Conservation (phyloP, 2,329 filamentous ascomycete species). For the Penicillium nordicum region DNA sequence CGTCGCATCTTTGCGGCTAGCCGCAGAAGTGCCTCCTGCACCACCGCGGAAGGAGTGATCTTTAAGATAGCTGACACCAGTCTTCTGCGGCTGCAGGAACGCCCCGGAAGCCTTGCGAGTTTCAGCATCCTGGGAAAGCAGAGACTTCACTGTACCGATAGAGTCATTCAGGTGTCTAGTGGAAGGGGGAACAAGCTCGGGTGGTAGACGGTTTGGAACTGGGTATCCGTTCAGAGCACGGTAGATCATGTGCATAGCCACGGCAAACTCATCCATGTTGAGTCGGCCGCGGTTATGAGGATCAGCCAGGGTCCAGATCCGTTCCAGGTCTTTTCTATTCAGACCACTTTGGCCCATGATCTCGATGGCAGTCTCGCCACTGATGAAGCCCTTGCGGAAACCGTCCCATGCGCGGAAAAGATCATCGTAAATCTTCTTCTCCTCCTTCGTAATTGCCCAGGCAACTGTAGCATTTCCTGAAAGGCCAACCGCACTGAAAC, state of each 20-base stretch:
- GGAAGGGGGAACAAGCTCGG: conserved; percentile 90
- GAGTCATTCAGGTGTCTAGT: conserved; percentile 90
- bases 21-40: conserved; percentile 54
- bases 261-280: conserved; percentile 94
- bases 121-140: conserved; percentile 87
- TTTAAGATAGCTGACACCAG: conserved; percentile 97
- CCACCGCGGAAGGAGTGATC: conserved; percentile 81
- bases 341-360: conserved; percentile 96
- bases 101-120: conserved; percentile 84
- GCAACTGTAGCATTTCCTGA: conserved; percentile 93
- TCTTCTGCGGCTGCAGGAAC: conserved; percentile 87
- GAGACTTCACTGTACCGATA: conserved; percentile 85
- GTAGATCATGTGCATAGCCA: conserved; percentile 99
- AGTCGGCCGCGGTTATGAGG: conserved; percentile 90
- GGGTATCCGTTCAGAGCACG: conserved; percentile 95
- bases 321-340: conserved; percentile 83
- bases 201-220: conserved; percentile 77
- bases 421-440: conserved; percentile 94
- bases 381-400: conserved; percentile 85
- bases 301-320: conserved; percentile 92
- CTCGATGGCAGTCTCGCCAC: conserved; percentile 88
- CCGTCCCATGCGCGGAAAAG: conserved; percentile 97
- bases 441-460: conserved; percentile 98
- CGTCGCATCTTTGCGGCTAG: conserved; percentile 83
- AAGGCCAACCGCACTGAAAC: conserved; percentile 79